Percentiles rank a stretch among this genome's conserved stretches.
These are phyloP conservation scores for Exophiala calicioides DNA, from an alignment of 2,329 filamentous ascomycete species.

Conservation along the genomic window DNA sequence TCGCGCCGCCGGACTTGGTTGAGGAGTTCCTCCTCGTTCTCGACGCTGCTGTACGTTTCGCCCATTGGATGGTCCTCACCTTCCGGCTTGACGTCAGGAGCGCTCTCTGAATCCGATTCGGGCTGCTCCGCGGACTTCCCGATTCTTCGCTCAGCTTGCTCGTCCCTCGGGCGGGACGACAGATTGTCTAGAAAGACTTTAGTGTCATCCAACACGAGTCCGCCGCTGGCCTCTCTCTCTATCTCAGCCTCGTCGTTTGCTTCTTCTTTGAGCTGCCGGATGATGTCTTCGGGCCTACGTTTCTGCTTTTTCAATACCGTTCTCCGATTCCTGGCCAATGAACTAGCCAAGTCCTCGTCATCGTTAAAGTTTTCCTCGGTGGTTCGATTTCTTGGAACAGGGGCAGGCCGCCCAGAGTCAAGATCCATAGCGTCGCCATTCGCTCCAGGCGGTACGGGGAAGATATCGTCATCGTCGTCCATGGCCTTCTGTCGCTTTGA, in stretches of 20 bases:
- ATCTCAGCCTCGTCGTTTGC: slow-evolving; percentile 50
- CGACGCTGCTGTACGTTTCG: slow-evolving; percentile 53
- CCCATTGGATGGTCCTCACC: slow-evolving; percentile 58
- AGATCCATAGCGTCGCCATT: slow-evolving; percentile 70
- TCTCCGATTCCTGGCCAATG: slow-evolving; percentile 77
- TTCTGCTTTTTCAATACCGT: slow-evolving; percentile 90
- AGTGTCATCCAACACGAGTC: slow-evolving; percentile 91
- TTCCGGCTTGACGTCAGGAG: slow-evolving; percentile 38
- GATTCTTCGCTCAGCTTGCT: slow-evolving; percentile 37
- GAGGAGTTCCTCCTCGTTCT: slow-evolving; percentile 51
- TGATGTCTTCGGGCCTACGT: slow-evolving; percentile 85
- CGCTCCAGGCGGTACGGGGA: slow-evolving; percentile 39
- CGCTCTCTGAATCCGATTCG: slow-evolving; percentile 9
- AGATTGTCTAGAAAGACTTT: slow-evolving; percentile 91
- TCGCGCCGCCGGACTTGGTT: slow-evolving; percentile 55
- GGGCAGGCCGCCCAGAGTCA: slow-evolving; percentile 50
- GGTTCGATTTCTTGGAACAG: slow-evolving; percentile 60
- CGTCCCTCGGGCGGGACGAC: slow-evolving; percentile 61
- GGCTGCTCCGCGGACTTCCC: slow-evolving; percentile 25
- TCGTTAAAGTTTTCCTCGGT: slow-evolving; percentile 75
- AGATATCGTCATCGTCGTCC: slow-evolving; percentile 61
- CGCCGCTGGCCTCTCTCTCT: slow-evolving; percentile 56
- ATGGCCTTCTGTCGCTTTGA: slow-evolving; percentile 67
- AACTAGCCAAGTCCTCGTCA: slow-evolving; percentile 88
- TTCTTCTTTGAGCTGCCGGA: slow-evolving; percentile 72